Base-by-base conservation (phyloP, 164 flowering plant species). In the Cinnamomum micranthum region DNA sequence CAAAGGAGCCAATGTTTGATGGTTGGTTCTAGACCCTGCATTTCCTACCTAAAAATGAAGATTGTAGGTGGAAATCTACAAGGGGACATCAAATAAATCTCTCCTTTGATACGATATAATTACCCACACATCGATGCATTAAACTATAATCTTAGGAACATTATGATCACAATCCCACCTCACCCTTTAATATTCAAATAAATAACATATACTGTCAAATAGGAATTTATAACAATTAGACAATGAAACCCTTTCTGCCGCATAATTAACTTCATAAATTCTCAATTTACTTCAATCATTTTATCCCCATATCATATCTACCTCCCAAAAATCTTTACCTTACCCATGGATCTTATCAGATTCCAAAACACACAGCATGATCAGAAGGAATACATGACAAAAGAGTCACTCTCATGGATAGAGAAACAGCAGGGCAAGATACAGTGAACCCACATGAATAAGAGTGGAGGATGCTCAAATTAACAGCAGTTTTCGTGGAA, bases 321-420 rank as follows among this genome's bases (percentile, higher is more conserved):
- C 28, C 7, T 51, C 17, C 20, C 58, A 24, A 70, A 47, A n/a
- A 25, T 23, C 47, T 47, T 10, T 13, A 17, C 7, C 63, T 35
- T 51, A 23, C 23, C 17, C 23, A 51, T 7, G 25, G 33, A 24
- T 64, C 27, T 64, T 64, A 71, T 58, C 74, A 28, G 50, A 17
- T 59, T 24, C 28, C 2, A 41, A 25, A 65, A 74, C 22, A 6
- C 55, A 64, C 47, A 47, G 59, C 28, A 51, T 67, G 31, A 31
- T 7, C 4, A 60, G 35, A 55, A 5, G 68, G 68, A 24, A 23
- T 6, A 17, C 70, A 70, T 27, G 77, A 73, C 82, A 80, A 73
- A 76, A 74, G 41, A 41, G 79, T 80, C 77, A 27, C 25, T 41
- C 67, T 80, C 82, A 76, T 31, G 50, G 69, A 74, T 59, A 72